phyloP scores from a whole-genome alignment of 2,329 filamentous ascomycete species.

The Fusarium pilosicola region DNA sequence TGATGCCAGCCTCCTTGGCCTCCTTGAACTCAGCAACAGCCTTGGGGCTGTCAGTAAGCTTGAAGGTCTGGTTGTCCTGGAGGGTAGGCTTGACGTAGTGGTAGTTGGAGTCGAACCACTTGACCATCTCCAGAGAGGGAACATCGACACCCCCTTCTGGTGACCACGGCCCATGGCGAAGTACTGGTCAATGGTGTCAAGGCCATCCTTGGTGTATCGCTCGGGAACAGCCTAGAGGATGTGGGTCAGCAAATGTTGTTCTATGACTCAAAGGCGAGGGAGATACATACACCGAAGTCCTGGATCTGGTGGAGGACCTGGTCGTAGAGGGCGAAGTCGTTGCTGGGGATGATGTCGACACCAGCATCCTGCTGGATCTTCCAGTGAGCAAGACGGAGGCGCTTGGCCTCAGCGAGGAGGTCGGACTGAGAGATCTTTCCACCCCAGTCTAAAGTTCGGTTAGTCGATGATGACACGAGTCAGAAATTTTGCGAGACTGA shows the following conservation, averaged over 20 bases:
- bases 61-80: slow-evolving; percentile 97
- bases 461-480: slow-evolving; percentile 22
- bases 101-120: slow-evolving; percentile 99
- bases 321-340: slow-evolving; percentile 99
- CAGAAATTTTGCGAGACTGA: slow-evolving; percentile 57
- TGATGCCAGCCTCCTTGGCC: slow-evolving; percentile 96
- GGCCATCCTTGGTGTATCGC: slow-evolving; percentile 90
- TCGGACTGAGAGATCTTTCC: slow-evolving; percentile 94
- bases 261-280: background rate
- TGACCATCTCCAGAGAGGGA: slow-evolving; percentile 97
- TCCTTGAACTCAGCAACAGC: slow-evolving; percentile 93
- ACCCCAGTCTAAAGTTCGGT: slow-evolving; percentile 71
- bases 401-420: slow-evolving; percentile 94
- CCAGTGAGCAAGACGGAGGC: slow-evolving; percentile 96
- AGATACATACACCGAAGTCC: slow-evolving; percentile 84
- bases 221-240: slow-evolving; percentile 80
- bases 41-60: slow-evolving; percentile 87
- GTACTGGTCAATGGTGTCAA: slow-evolving; percentile 93
- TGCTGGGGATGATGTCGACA: slow-evolving; percentile 97
- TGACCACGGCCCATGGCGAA: slow-evolving; percentile 99
- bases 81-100: slow-evolving; percentile 99
- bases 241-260: slow-evolving; percentile 20
- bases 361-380: slow-evolving; percentile 99
- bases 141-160: slow-evolving; percentile 95
- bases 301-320: slow-evolving; percentile 98